Evolutionary conservation across 2,329 filamentous ascomycete genomes (phyloP).

Genomic region (Fusarium dlaminii): DNA sequence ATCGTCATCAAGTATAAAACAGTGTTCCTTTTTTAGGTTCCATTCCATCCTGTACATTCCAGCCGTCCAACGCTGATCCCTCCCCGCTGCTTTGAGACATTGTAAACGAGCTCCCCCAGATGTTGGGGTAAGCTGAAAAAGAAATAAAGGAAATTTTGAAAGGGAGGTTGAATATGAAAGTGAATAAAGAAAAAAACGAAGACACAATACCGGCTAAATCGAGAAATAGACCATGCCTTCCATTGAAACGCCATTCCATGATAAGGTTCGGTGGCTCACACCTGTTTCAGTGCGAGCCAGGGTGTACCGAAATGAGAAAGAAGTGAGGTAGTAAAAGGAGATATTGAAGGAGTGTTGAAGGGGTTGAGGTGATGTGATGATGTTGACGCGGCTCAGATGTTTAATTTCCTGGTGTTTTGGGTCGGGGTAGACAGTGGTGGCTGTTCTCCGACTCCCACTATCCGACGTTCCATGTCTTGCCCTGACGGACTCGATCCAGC

Average conservation of each 20-base stretch:
- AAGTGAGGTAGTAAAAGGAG: constrained; percentile 3
- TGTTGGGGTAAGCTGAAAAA: constrained; percentile 17
- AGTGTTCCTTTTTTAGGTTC: constrained; percentile 40
- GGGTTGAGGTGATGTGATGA: neutral
- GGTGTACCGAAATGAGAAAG: constrained; percentile 26
- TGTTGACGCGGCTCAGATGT: neutral
- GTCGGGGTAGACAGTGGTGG: constrained; percentile 41
- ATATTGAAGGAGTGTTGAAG: constrained; percentile 21
- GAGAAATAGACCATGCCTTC: constrained; percentile 38
- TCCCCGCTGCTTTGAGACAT: constrained; percentile 32
- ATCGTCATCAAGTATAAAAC: constrained; percentile 44
- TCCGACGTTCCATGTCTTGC: constrained; percentile 45
- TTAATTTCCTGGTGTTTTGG: constrained; percentile 14
- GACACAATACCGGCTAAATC: constrained; percentile 39
- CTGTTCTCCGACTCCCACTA: constrained; percentile 44
- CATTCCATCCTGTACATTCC: constrained; percentile 39
- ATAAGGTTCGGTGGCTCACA: constrained; percentile 32
- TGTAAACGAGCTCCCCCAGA: constrained; percentile 17
- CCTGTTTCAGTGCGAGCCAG: constrained; percentile 18
- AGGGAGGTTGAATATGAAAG: constrained; percentile 15
- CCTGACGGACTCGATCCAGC: constrained; percentile 49
- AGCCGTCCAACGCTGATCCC: constrained; percentile 33
- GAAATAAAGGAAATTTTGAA: constrained; percentile 11
- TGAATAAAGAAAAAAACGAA: constrained; percentile 32
- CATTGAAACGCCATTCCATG: constrained; percentile 43